Evolutionary conservation across 257 asterid genomes (phyloP).

Genomic region (Gardenia jasminoides): DNA sequence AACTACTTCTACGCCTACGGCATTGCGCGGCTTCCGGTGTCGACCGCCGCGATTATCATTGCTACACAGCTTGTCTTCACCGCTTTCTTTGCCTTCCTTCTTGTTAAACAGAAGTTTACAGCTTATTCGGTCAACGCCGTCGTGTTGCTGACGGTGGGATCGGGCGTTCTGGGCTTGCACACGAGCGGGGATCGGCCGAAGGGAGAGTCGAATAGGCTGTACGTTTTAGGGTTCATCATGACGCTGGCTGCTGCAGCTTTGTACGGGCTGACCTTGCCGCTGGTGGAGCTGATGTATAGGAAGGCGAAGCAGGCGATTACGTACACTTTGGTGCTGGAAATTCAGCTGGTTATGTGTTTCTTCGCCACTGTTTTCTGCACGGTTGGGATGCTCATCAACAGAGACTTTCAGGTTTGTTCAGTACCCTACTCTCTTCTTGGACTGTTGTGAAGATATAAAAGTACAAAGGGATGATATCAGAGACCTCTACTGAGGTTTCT

Average conservation of each 20-base stretch:
- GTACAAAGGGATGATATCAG: too few species aligned
- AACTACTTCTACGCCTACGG: slow-evolving; percentile 11
- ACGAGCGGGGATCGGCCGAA: slow-evolving; percentile 13
- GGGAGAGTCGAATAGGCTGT: slow-evolving; percentile 1
- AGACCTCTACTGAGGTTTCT: too few species aligned
- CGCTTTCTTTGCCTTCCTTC: slow-evolving; percentile 17
- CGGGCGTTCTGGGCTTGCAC: slow-evolving; percentile 9
- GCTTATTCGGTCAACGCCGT: slow-evolving; percentile 7
- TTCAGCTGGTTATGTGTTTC: too few species aligned
- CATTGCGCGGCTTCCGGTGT: neutral
- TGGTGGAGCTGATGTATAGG: slow-evolving; percentile 14
- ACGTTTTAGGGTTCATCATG: slow-evolving; percentile 16
- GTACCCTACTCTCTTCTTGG: too few species aligned
- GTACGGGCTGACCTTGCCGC: slow-evolving; percentile 9
- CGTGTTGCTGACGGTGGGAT: slow-evolving; percentile 12
- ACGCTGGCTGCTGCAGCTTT: slow-evolving; percentile 3
- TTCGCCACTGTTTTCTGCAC: neutral
- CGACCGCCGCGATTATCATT: slow-evolving; percentile 3
- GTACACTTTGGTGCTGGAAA: too few species aligned
- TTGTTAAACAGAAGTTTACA: slow-evolving; percentile 6
- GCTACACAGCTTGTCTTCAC: slow-evolving; percentile 17
- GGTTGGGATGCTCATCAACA: neutral
- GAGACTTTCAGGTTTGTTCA: neutral
- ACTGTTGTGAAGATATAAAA: too few species aligned
- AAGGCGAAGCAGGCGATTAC: slow-evolving; percentile 9